A percentile compares a stretch with the other conserved stretches of the same genome.
Evolutionary conservation across 257 asterid genomes (phyloP).

Genomic region (Pogostemon cablin): DNA sequence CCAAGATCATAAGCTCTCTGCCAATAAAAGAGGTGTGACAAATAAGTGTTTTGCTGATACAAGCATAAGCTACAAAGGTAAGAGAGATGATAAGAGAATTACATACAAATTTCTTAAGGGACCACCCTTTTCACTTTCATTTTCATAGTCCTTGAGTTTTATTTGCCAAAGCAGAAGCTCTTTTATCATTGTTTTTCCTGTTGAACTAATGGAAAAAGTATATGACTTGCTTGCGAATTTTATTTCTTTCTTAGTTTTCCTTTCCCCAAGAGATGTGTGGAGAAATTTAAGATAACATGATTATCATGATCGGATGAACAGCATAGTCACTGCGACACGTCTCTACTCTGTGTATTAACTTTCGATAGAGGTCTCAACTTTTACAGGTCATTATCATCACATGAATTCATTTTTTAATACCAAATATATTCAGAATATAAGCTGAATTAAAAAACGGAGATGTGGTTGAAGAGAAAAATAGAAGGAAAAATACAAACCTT

Average conservation of each 20-base stretch:
- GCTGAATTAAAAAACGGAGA: conserved; percentile 11
- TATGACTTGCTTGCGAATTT: background rate
- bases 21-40: background rate
- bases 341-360: conserved; percentile 12
- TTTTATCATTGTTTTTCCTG: background rate
- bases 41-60: background rate
- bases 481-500: background rate
- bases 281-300: conserved; percentile 14
- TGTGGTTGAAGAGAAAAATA: conserved; percentile 5
- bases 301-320: conserved; percentile 7
- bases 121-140: conserved; percentile 18
- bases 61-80: background rate
- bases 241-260: background rate
- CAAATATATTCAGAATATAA: background rate
- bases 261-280: conserved; percentile 12
- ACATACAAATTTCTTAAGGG: conserved; percentile 20
- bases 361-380: conserved; percentile 5
- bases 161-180: conserved; percentile 4
- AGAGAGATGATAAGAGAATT: background rate
- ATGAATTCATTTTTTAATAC: background rate
- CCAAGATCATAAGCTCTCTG: background rate
- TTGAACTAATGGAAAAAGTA: conserved; percentile 14
- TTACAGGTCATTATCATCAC: background rate
- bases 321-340: background rate
- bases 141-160: conserved; percentile 1